These are phyloP conservation scores for Quercus bicolor DNA, from an alignment of 306 rosid genomes.

Conservation along the genomic window DNA sequence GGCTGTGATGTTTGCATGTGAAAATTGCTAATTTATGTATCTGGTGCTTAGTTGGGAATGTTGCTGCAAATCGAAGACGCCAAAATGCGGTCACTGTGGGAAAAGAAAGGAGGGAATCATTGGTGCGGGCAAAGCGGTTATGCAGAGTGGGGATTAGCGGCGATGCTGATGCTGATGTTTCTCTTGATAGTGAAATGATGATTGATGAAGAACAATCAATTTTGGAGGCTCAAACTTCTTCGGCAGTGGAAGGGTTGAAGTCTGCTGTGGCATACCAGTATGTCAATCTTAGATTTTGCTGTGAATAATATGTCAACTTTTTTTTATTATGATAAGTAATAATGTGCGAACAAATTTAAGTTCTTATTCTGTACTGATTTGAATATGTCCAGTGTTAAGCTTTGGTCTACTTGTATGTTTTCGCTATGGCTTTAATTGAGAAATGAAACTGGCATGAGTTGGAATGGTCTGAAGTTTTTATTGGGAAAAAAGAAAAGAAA, in stretches of 20 bases:
- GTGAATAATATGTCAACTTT: no score
- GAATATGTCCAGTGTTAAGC: background rate
- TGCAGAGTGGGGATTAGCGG: conserved; percentile 62
- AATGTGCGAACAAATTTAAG: no score
- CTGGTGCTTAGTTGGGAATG: conserved; percentile 57
- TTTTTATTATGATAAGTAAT: no score
- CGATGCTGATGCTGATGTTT: conserved; percentile 28
- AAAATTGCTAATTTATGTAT: conserved; percentile 16
- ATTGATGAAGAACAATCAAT: conserved; percentile 70
- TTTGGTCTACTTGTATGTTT: background rate
- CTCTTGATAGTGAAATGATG: conserved; percentile 56
- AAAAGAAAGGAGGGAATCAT: conserved; percentile 76
- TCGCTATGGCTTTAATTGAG: background rate
- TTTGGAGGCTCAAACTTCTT: conserved; percentile 75
- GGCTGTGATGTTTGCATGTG: background rate
- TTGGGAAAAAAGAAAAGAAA: no score
- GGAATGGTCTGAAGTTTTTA: background rate
- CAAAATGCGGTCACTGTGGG: conserved; percentile 69
- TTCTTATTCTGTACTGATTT: background rate
- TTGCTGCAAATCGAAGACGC: conserved; percentile 68
- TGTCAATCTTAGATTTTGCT: conserved; percentile 21
- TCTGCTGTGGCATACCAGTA: conserved; percentile 68
- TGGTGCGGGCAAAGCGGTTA: conserved; percentile 78
- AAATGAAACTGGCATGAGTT: background rate
- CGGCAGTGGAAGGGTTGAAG: conserved; percentile 74